Evolutionary conservation across 192 early-diverging fungal genomes (phyloP).

Genomic region (Podila verticillata): DNA sequence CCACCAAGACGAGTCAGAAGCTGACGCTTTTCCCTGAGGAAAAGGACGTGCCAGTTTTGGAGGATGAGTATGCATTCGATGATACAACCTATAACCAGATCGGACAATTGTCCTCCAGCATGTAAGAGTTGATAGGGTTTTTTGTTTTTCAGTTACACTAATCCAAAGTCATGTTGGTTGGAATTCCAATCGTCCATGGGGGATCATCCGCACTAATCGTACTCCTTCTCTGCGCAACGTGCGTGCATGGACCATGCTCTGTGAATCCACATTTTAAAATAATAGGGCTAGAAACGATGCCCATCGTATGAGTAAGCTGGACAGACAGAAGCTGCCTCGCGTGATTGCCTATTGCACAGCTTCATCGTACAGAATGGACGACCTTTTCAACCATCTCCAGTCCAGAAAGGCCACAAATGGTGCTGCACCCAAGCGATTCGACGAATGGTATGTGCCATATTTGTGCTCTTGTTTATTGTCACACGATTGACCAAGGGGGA

Average conservation of each 20-base stretch:
- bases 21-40: constrained; percentile 89
- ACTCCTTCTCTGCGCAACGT: background rate
- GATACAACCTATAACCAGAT: constrained; percentile 78
- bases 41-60: constrained; percentile 57
- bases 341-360: constrained; percentile 90
- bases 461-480: background rate
- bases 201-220: background rate
- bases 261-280: background rate
- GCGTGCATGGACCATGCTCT: background rate
- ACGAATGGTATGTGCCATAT: constrained; percentile 73
- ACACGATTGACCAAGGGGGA: background rate
- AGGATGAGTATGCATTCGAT: constrained; percentile 55
- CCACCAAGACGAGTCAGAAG: constrained; percentile 94
- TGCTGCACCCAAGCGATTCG: constrained; percentile 77
- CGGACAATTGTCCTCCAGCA: constrained; percentile 62
- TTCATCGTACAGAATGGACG: constrained; percentile 79
- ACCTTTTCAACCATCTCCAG: constrained; percentile 81
- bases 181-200: constrained; percentile 40
- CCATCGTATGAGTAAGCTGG: constrained; percentile 78
- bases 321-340: constrained; percentile 76
- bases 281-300: constrained; percentile 68
- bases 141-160: background rate
- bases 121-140: constrained; percentile 23
- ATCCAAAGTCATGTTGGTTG: background rate
- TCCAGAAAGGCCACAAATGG: constrained; percentile 68